Conservation (phyloP, 179 eudicot genomes). For the Spergularia azorica region DNA sequence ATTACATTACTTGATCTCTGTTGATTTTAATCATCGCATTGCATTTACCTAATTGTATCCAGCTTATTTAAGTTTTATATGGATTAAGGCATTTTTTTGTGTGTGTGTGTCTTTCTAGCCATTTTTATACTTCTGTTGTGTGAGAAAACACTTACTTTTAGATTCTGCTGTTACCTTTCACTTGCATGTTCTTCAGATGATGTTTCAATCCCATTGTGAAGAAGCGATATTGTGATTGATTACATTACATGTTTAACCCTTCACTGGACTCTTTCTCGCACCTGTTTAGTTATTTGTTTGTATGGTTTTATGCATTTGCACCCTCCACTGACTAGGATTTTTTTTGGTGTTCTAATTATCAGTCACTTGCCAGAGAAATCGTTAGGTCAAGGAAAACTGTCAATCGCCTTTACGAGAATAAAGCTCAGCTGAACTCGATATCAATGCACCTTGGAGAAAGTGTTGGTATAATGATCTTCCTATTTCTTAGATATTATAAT, state of each 20-base stretch:
- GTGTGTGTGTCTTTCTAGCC: too few relatives aligned
- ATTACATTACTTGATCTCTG: background rate
- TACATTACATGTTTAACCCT: background rate
- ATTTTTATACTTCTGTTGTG: background rate
- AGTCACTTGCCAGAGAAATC: slow-evolving; percentile 91
- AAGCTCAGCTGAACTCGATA: slow-evolving; percentile 91
- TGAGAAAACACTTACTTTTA: background rate
- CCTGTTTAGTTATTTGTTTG: background rate
- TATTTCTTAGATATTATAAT: background rate
- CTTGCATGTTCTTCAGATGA: background rate
- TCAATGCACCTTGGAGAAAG: slow-evolving; percentile 99
- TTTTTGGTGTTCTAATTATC: slow-evolving; percentile 24
- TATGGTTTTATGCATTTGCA: slow-evolving; percentile 1
- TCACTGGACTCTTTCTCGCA: background rate
- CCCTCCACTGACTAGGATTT: slow-evolving; percentile 7
- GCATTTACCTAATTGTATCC: too few relatives aligned
- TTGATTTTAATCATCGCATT: too few relatives aligned
- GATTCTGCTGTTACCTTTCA: background rate
- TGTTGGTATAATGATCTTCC: slow-evolving; percentile 62
- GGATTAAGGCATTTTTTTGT: background rate
- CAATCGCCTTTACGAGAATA: slow-evolving; percentile 90
- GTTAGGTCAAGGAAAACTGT: slow-evolving; percentile 83
- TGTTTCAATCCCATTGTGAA: background rate
- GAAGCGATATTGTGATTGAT: background rate
- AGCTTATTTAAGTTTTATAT: too few relatives aligned